phyloP scores from a whole-genome alignment of 2,329 filamentous ascomycete species.

The Aureobasidium sp. region DNA sequence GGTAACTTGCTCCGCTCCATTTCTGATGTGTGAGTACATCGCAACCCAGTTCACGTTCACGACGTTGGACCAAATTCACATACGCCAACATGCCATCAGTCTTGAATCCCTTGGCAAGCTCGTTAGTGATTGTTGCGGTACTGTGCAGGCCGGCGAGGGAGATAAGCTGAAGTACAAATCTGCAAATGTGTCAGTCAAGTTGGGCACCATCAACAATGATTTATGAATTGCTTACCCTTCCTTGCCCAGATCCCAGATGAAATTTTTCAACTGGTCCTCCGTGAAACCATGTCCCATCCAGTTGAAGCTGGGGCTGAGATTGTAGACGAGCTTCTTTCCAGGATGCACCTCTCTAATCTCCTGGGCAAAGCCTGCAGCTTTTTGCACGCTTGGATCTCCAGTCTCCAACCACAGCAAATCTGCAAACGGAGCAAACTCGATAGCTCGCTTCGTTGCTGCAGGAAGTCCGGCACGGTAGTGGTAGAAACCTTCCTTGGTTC shows the following conservation, averaged over 20 bases:
- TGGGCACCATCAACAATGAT: background rate
- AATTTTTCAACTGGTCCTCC: constrained; percentile 72
- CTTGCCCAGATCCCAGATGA: constrained; percentile 92
- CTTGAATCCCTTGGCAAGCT: constrained; percentile 77
- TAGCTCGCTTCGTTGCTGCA: constrained; percentile 86
- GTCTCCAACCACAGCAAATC: constrained; percentile 98
- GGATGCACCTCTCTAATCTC: constrained; percentile 65
- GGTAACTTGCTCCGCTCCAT: constrained; percentile 67
- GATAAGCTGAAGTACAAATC: constrained; percentile 49
- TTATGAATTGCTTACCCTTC: constrained; percentile 58
- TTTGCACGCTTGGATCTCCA: constrained; percentile 73
- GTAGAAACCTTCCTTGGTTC: constrained; percentile 90
- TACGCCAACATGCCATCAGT: constrained; percentile 94
- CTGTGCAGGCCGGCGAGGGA: constrained; percentile 58
- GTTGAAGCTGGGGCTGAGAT: constrained; percentile 94
- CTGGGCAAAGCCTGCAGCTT: constrained; percentile 66
- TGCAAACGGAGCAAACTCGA: constrained; percentile 84
- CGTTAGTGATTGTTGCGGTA: constrained; percentile 58
- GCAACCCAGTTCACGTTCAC: constrained; percentile 83
- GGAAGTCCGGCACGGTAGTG: constrained; percentile 78
- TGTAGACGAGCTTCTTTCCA: constrained; percentile 89
- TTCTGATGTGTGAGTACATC: constrained; percentile 96
- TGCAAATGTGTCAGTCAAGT: background rate
- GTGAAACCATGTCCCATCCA: constrained; percentile 95
- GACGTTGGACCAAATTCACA: constrained; percentile 82